Evolutionary conservation across 1,284 basidiomycete genomes (phyloP).

Genomic region (Marasmius fiardii): DNA sequence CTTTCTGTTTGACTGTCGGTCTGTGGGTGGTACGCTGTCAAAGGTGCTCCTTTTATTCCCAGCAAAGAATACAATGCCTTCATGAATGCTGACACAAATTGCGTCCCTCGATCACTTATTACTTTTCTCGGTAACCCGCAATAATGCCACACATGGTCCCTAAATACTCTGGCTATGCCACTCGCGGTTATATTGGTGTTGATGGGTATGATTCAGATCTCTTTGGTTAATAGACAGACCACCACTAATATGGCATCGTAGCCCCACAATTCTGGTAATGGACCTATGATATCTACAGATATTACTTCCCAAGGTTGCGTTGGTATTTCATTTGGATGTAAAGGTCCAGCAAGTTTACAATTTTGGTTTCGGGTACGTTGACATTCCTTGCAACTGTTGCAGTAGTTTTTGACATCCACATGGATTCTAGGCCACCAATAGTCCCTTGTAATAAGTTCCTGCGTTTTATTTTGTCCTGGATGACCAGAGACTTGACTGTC

Average conservation of each 20-base stretch:
- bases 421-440: constrained; percentile 44
- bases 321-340: background rate
- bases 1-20: constrained; percentile 8
- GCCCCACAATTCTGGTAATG: background rate
- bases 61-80: background rate
- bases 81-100: constrained; percentile 9
- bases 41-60: background rate
- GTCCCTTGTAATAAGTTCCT: constrained; percentile 28
- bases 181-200: background rate
- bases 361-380: too few species aligned
- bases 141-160: too few species aligned
- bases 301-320: background rate
- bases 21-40: constrained; percentile 7
- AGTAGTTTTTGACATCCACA: background rate
- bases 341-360: too few species aligned
- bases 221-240: background rate
- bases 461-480: constrained; percentile 35
- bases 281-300: background rate
- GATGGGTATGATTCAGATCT: background rate
- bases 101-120: background rate
- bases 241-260: background rate
- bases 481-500: constrained; percentile 33
- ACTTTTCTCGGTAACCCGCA: constrained; percentile 3
- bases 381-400: too few species aligned
- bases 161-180: background rate